Base-by-base conservation (phyloP, 2,329 filamentous ascomycete genomes). In the Venturia oleaginea region DNA sequence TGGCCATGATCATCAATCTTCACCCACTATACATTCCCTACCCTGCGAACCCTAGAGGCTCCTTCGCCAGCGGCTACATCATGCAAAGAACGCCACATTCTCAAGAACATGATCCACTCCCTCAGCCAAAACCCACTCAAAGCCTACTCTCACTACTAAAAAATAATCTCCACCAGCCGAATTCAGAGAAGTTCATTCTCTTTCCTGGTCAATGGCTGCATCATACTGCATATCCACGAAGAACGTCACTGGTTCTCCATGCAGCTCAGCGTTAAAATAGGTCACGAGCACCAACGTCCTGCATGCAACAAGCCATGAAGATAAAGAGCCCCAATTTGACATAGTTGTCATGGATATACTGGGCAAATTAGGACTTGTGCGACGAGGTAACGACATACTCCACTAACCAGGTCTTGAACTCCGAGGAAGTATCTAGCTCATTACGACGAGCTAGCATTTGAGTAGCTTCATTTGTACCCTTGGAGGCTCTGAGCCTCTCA, bases 221-320 rank as follows among this genome's bases (percentile, higher is more conserved):
- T 54, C 48, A 54, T 57, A 34, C 51, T 34, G 51, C 51, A 57
- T 34, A 57, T 37, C 51, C 15, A 57, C 51, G 15, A 57, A 8
- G 51, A 22, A 57, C 17, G 15, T 57, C 30, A 57, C 51, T 57
- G 51, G 30, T 27, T 57, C 24, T 11, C 51, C 30, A n/a, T 34
- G 51, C 51, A 57, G 27, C 17, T 57, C 51, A n/a, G 51, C 51
- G 51, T 57, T 57, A n/a, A 57, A 57, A 34, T n/a, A 57, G 30
- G 27, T 57, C 51, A 57, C 51, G 51, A 57, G 51, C 27, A 34
- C 46, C 27, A 57, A 7, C 7, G 51, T 22, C 30, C 30, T 34
- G 27, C 27, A 34, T n/a, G 51, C 27, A 55, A 34, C 27, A 55
- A 34, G 51, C 51, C 51, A 32, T n/a, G 30, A 55, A 19, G 51